Evolutionary conservation across 352 stramenopile species (phyloP).

Genomic region (Phytophthora citricola): DNA sequence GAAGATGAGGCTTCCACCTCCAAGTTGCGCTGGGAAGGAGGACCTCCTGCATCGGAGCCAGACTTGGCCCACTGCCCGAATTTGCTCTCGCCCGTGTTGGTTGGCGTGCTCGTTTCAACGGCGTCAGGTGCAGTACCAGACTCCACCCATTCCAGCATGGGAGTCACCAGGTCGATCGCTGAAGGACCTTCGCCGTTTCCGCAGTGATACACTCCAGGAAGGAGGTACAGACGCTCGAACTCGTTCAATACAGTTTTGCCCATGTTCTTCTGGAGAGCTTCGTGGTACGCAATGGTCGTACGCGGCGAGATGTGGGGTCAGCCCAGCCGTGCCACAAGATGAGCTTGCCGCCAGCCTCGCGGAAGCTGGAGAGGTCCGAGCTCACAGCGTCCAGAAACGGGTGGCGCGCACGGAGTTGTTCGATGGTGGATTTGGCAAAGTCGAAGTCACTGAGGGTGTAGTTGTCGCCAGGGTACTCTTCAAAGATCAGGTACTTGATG

Average conservation of each 20-base stretch:
- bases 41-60: constrained; percentile 13
- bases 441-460: constrained; percentile 52
- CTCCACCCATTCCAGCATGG: constrained; percentile 57
- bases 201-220: constrained; percentile 57
- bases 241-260: constrained; percentile 33
- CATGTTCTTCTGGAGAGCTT: constrained; percentile 45
- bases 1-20: constrained; percentile 21
- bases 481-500: constrained; percentile 53
- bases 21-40: constrained; percentile 19
- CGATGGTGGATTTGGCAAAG: constrained; percentile 46
- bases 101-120: constrained; percentile 35
- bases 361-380: constrained; percentile 45
- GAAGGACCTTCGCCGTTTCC: constrained; percentile 46
- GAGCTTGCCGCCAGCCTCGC: constrained; percentile 45
- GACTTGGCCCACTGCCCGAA: constrained; percentile 41
- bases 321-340: constrained; percentile 58
- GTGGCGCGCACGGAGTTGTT: constrained; percentile 40
- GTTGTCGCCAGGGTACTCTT: constrained; percentile 41
- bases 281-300: constrained; percentile 53
- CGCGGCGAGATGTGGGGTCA: constrained; percentile 56
- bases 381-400: constrained; percentile 47
- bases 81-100: constrained; percentile 21
- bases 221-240: constrained; percentile 56
- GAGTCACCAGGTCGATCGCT: constrained; percentile 48
- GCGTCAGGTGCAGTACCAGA: constrained; percentile 32